Evolutionary conservation across 192 early-diverging fungal species (phyloP), one percentile per base, ranked within the genome.

Genomic region (Kappamyces sp.): DNA sequence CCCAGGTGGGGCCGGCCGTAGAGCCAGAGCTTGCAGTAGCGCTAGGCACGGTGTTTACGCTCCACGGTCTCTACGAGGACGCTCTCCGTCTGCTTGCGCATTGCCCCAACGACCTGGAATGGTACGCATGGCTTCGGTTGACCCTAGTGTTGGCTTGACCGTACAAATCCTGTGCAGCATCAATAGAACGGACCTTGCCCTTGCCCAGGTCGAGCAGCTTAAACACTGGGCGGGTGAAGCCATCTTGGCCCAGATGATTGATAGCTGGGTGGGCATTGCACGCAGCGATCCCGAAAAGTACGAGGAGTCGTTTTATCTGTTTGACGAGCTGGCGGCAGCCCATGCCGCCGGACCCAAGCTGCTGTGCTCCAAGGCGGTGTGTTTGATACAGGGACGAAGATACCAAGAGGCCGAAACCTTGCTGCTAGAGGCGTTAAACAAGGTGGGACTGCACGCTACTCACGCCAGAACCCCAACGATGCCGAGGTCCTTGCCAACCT

Each of bases 211-310:
- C 6, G 82, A 79, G 3, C 62, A 71, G 12, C 61, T 87, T 44
- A 94, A 93, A 57, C 52, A 78, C 1, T 99, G 96, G 96, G 85
- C 93, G 0, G 96, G 97, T 67, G 96, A 99, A 71, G 92, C 93
- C 1, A 83, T 89, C n/a, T 65, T 93, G 34, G 90, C 92, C 3
- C 92, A 96, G 68, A 66, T 99, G 47, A 82, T 90, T 43, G 96
- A 99, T 60, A 89, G 92, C 4, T 94, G 92, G 92, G 82, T 85
- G 37, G 84, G 81, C 40, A 71, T 92, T 43, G 71, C 67, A 37
- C 49, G 84, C 76, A 91, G 90, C 7, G 89, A 86, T 1, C 68
- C 82, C 3, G 66, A 79, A 31, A 89, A 90, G 58, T 88, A 86
- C 58, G 87, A 85, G 62, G 91, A 95, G 67, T 85, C 93, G 0